Conservation (phyloP, 495 filamentous ascomycete species). For the Hyaloscypha finlandica region DNA sequence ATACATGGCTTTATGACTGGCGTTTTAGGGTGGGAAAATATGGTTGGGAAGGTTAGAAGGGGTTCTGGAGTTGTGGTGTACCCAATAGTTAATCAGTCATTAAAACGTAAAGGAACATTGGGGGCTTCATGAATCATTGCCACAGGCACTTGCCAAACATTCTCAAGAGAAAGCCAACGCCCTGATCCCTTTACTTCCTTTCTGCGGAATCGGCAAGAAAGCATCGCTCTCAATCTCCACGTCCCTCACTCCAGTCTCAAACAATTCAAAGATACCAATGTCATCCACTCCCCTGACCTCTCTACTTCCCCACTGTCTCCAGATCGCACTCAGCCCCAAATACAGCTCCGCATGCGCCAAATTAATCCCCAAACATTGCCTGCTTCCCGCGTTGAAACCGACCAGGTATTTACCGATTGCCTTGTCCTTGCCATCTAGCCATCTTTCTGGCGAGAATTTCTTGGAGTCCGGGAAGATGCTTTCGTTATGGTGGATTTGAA, state of each 20-base stretch:
- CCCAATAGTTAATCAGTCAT: neutral
- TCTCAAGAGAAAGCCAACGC: neutral
- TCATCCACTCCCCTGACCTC: neutral
- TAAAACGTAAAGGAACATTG: neutral
- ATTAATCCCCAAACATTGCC: conserved; percentile 48
- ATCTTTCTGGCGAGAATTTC: conserved; percentile 46
- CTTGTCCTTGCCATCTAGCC: conserved; percentile 42
- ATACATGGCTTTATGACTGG: neutral
- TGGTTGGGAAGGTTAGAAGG: neutral
- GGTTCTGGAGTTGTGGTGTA: neutral
- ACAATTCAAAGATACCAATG: neutral
- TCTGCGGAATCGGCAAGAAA: conserved; percentile 5
- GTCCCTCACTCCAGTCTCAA: conserved; percentile 11
- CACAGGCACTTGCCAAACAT: neutral
- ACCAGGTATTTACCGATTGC: conserved; percentile 43
- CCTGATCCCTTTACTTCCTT: conserved; percentile 12
- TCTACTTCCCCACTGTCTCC: conserved; percentile 4
- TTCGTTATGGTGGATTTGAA: conserved; percentile 41
- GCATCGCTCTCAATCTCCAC: conserved; percentile 10
- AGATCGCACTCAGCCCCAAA: conserved; percentile 38
- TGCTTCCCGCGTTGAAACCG: conserved; percentile 44
- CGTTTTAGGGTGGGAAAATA: neutral
- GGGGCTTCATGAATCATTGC: neutral
- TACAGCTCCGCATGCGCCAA: conserved; percentile 50
- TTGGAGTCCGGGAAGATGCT: conserved; percentile 39